Percentiles rank a stretch among this genome's conserved stretches.
phyloP scores from a whole-genome alignment of 495 filamentous ascomycete genomes.

The Tuber brumale region DNA sequence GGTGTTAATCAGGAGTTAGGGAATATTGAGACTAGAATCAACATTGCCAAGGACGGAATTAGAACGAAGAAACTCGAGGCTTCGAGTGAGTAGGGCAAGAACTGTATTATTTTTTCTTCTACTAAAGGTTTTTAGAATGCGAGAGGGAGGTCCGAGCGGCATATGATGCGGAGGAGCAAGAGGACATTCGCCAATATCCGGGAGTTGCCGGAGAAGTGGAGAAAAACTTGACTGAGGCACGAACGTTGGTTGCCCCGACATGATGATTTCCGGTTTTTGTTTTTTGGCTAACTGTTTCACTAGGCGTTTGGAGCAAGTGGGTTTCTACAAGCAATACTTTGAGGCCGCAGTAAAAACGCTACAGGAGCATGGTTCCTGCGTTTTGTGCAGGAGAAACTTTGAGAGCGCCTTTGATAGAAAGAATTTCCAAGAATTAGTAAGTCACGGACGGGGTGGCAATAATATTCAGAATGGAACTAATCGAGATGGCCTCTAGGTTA shows the following conservation, averaged over 20 bases:
- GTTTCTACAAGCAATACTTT: constrained; percentile 32
- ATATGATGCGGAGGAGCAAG: constrained; percentile 25
- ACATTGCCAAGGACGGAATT: constrained; percentile 53
- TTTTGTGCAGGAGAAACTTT: constrained; percentile 36
- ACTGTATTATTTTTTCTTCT: background rate
- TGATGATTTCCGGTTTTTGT: constrained; percentile 12
- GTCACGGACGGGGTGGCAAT: background rate
- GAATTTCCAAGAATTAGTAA: constrained; percentile 37
- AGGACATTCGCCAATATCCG: constrained; percentile 34
- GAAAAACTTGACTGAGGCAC: constrained; percentile 37
- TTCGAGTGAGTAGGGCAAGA: constrained; percentile 45
- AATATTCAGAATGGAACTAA: constrained; percentile 3
- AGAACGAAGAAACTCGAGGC: constrained; percentile 58
- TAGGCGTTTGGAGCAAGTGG: constrained; percentile 30
- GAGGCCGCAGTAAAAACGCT: constrained; percentile 23
- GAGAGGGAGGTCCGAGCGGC: constrained; percentile 31
- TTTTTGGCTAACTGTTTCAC: constrained; percentile 9
- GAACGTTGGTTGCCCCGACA: constrained; percentile 29
- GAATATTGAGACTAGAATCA: constrained; percentile 71
- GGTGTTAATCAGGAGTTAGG: constrained; percentile 63
- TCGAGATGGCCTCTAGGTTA: constrained; percentile 20
- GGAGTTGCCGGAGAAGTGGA: constrained; percentile 34
- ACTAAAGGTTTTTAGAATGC: constrained; percentile 26
- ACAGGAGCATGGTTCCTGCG: constrained; percentile 29
- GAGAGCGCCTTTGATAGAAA: constrained; percentile 24